Base-by-base conservation (phyloP, 768 basidiomycete species). In the Hebeloma cylindrosporum region DNA sequence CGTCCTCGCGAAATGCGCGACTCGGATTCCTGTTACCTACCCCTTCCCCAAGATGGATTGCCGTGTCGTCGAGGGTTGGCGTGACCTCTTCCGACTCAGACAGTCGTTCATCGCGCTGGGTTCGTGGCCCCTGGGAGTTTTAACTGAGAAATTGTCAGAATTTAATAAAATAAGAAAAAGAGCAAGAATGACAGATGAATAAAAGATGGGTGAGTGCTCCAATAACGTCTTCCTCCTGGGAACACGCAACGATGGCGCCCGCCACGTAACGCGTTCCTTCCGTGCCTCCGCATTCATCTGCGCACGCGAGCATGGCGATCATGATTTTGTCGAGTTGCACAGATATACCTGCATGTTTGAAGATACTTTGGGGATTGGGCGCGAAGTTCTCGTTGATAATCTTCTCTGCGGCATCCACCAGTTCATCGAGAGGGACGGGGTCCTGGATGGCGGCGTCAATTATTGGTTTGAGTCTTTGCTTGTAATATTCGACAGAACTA, bases 221-320 rank as follows among this genome's bases (percentile, higher is more conserved):
- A 29, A 45, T 40, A 17, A 48, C 43, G 14, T 54, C 50, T 16
- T 51, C 56, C 30, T 44, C 18, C 46, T 21, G 3, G 5, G 32
- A 5, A 45, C 55, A 52, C 7, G 39, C 43, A 8, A 39, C 11
- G 36, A 54, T 49, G 20, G 53, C 43, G 4, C 46, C 30, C 17
- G 53, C 53, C 5, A 54, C 50, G 17, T 57, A 53, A 32, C 45
- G 52, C 51, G 51, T 47, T 43, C 38, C 55, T 23, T 25, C 18
- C 23, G 52, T 37, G 17, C 54, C 54, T 22, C 54, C 54, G 23
- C 47, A 55, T 39, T 50, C 45, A 30, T 47, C 48, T 18, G 29
- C 51, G 23, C 21, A 22, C 18, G 22, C 37, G 26, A 56, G 52
- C 52, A 53, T 53, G 28, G 52, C 45, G 21, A n/a, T 31, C 42